Base-by-base conservation (phyloP, 106 monocot species). In the Allium fistulosum region DNA sequence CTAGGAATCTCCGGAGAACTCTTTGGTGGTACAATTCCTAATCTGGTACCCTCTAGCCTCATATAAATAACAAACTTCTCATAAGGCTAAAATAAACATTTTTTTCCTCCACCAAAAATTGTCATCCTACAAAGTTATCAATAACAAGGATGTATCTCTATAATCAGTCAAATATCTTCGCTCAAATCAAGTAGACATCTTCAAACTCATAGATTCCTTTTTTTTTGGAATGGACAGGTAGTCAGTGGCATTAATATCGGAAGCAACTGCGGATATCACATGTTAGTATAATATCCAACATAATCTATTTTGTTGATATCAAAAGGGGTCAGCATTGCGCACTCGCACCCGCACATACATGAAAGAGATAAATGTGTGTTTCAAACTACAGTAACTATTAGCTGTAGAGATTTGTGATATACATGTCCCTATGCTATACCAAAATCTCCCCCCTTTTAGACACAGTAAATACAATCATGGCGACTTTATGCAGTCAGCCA, bases 221-320 rank as follows among this genome's bases (percentile, higher is more conserved):
- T 78, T 8, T 55, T 55, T 52, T 69, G 68, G 50, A 60, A 81
- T 26, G 58, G 67, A 67, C 88, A 91, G 95, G 95, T 91, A 27
- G 66, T 96, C 61, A 96, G 95, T 66, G 95, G 95, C 51, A 86
- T 96, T 69, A 96, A 96, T 70, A 51, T 86, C 48, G 91, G 95
- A 49, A 83, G 80, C 78, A 96, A 96, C 67, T 96, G 86, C 65
- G 95, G 95, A 62, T 91, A 91, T 74, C 91, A 91, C 71, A 62
- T 86, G 95, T 96, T 49, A 80, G 91, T 92, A 68, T 27, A 51
- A 66, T 27, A 4, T 37, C 37, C 37, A 37, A 37, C 37, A 5
- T 5, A 37, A 37, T 37, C 37, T 5, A 4, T 37, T 37, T 37
- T 37, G 37, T 37, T 37, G 37, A 37, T 37, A 37, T 37, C 37